Evolutionary conservation across 768 basidiomycete species (phyloP).

Genomic region (Panaeolus cyanescens): DNA sequence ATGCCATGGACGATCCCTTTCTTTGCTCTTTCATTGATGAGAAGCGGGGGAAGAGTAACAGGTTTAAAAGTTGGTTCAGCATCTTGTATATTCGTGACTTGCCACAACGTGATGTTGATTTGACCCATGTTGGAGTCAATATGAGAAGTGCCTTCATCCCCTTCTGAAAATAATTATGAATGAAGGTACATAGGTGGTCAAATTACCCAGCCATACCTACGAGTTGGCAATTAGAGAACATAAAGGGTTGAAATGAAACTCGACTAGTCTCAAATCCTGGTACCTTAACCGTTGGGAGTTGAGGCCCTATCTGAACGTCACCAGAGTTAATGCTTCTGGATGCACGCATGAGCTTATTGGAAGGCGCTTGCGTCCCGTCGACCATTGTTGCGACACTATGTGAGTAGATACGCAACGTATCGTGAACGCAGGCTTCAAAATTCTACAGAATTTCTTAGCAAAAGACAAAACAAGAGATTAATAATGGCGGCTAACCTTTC

Average conservation of each 20-base stretch:
- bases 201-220: not conserved
- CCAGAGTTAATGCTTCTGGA: not conserved
- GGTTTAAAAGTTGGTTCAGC: not conserved
- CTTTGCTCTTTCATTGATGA: constrained; percentile 11
- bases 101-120: not conserved
- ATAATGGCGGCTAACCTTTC: constrained; percentile 15
- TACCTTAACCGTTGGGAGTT: not conserved
- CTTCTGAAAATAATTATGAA: not conserved
- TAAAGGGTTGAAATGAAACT: not conserved
- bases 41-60: not conserved
- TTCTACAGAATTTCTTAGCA: not conserved
- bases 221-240: not conserved
- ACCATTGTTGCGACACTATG: not conserved
- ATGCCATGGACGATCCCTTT: constrained; percentile 13
- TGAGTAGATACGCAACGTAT: not conserved
- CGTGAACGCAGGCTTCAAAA: not conserved
- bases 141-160: not conserved
- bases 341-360: not conserved
- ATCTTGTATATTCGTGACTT: not conserved
- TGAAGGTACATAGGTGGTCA: not conserved
- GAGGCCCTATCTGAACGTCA: not conserved
- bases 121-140: not conserved
- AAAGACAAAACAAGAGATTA: too few species aligned
- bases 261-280: not conserved
- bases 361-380: not conserved